phyloP scores from a whole-genome alignment of 306 rosid genomes.

The Quillaja saponaria region DNA sequence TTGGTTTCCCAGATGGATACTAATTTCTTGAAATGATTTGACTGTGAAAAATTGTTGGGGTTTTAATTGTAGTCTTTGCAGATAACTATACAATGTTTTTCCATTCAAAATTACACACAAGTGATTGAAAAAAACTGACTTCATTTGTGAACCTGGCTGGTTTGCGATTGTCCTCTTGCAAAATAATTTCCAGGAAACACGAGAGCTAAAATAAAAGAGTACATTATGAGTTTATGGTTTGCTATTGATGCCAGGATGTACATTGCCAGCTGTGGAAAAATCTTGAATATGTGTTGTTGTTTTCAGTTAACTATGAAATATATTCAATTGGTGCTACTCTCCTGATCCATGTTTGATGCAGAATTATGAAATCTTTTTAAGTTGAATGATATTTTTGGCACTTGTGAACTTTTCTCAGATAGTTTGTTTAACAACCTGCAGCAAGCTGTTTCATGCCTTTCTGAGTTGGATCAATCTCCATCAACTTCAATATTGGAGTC shows the following conservation, averaged over 20 bases:
- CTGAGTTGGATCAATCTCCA: slow-evolving; percentile 94
- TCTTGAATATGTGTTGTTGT: neutral
- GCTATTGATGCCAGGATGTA: neutral
- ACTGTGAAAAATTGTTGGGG: slow-evolving; percentile 2
- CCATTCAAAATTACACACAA: neutral
- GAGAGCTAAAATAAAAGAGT: neutral
- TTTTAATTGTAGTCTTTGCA: slow-evolving; percentile 1
- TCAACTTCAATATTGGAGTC: slow-evolving; percentile 68
- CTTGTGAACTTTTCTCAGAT: slow-evolving; percentile 6
- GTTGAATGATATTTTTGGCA: neutral
- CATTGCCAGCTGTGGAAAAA: neutral
- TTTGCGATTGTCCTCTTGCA: slow-evolving; percentile 11
- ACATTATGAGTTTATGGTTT: neutral
- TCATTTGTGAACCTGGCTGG: slow-evolving; percentile 10
- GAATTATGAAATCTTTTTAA: neutral
- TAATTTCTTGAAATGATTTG: slow-evolving; percentile 7
- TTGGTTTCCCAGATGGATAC: no score
- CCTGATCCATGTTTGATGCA: neutral
- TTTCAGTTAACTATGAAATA: neutral
- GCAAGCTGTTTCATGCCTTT: slow-evolving; percentile 86
- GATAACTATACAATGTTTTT: neutral
- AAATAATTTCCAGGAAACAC: neutral
- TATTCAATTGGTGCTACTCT: neutral
- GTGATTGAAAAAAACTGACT: slow-evolving; percentile 10
- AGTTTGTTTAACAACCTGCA: slow-evolving; percentile 47